These are phyloP conservation scores for Crithidia expoeki DNA, from an alignment of 208 protist species.

Conservation along the genomic window DNA sequence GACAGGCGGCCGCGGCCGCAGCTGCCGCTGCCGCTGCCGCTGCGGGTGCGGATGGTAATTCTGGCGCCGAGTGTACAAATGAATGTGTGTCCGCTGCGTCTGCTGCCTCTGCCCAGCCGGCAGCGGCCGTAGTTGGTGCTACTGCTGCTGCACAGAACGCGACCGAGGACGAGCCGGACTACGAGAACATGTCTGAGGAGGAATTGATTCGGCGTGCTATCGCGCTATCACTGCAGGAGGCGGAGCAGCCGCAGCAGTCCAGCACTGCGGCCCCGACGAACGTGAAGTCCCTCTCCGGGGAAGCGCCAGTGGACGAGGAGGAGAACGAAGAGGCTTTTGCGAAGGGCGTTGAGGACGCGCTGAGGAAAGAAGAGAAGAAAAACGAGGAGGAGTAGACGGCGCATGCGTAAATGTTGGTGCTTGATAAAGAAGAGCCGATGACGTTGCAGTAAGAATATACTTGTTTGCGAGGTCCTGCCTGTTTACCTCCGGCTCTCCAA, in stretches of 20 bases:
- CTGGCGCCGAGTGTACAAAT: too few species aligned
- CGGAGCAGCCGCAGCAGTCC: constrained; percentile 8
- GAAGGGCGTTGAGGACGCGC: constrained; percentile 40
- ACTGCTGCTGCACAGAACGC: neutral
- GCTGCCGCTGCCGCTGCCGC: constrained; percentile 13
- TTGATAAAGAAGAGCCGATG: too few species aligned
- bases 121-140: too few species aligned
- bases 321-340: constrained; percentile 37
- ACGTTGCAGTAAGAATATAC: too few species aligned
- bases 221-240: constrained; percentile 79
- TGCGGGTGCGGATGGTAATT: neutral
- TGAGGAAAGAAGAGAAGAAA: constrained; percentile 47
- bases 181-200: constrained; percentile 84
- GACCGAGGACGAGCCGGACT: constrained; percentile 28
- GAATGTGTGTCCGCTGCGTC: neutral
- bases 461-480: too few species aligned
- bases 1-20: constrained; percentile 69
- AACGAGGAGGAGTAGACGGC: constrained; percentile 10
- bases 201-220: constrained; percentile 83
- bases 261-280: constrained; percentile 1
- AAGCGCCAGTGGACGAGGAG: constrained; percentile 38
- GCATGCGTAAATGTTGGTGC: neutral
- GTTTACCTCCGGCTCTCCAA: too few species aligned
- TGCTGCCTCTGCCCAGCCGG: constrained; percentile 4
- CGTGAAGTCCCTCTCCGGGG: neutral